Base-by-base conservation (phyloP, 2,329 filamentous ascomycete genomes). In the Salinomyces thailandicus region DNA sequence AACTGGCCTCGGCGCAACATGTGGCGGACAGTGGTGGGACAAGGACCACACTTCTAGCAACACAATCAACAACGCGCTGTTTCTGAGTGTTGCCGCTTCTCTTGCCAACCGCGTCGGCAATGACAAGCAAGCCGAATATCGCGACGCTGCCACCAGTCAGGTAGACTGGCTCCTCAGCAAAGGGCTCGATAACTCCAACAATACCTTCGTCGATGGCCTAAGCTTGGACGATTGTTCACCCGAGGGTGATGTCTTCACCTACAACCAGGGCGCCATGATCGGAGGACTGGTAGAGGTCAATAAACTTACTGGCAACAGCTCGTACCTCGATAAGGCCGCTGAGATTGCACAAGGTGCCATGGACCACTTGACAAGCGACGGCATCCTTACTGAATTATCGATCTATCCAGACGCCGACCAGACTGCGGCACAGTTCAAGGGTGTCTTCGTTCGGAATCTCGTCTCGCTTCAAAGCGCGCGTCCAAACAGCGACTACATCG, bases 361-460 rank as follows among this genome's bases (percentile, higher is more conserved):
- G 24, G 13, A 33, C 1, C 48, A 51, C 5, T 57, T 67, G 8
- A 53, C 55, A 9, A 31, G 30, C 16, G 47, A 59, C 9, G 58
- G 60, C 15, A 51, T 67, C 13, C 43, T 67, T 2, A 59, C 60
- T 29, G 62, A 67, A 22, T 27, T 14, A 2, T 8, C 22, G 2
- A 9, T 26, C 22, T 43, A 42, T 16, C 46, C 48, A 1, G 35
- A 37, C 4, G 38, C 47, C 7, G 61, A 60, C 15, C 47, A 38
- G 11, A 59, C 62, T 31, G 70, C 66, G 1, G 66, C 72, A 20
- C 74, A 80, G 49, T 85, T 84, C 67, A 85, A 85, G 59, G 80
- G 80, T 3, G 66, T 82, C 18, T 81, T 83, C 43, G 66, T 73
- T n/a, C 69, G 77, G 15, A 81, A 81, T 50, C 61, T 85, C 15